Evolutionary conservation across 768 basidiomycete species (phyloP), one percentile per base, ranked within the genome.

Genomic region (Rhodotorula toruloides): DNA sequence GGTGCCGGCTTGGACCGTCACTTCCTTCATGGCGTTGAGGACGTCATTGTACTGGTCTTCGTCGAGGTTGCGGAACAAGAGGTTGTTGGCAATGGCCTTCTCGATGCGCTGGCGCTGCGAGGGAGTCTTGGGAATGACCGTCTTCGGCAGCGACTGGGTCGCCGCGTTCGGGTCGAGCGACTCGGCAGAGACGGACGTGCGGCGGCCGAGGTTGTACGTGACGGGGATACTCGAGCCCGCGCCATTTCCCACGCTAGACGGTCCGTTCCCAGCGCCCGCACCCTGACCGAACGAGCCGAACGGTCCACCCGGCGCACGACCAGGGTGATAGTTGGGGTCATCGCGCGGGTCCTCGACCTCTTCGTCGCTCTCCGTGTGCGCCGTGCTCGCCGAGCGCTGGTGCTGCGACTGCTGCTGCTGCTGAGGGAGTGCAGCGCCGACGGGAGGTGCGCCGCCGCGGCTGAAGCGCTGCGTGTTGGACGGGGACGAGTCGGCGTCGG

Each of bases 141-240:
- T 76, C 59, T 76, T 78, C 16, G 72, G 63, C 22, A 67, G 53
- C 72, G 86, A 81, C 65, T 81, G 76, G 65, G 80, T 80, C 75
- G 84, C 84, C 76, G 53, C 53, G 36, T 89, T 84, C 59, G 96
- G 84, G n/a, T 85, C 84, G 76, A 98, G 91, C 7, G 92, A 91
- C 77, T 99, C 96, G 9, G 96, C 96, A 60, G 89, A 91, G 64
- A 99, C 91, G 43, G 93, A 97, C 5, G 90, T 89, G 48, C 96
- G 86, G 43, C 96, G 85, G 37, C 90, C 90, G 76, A 97, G 76
- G 86, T 89, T 73, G 86, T 88, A 77, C 21, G 77, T 72, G 84
- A 86, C 32, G 87, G 89, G 77, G 89, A 91, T 16, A 31, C 58
- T 19, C 17, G 54, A n/a, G 9, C 27, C n/a, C 6, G 58, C 10